phyloP scores from a whole-genome alignment of 805 yeast species.

The Lipomyces mesembrius region DNA sequence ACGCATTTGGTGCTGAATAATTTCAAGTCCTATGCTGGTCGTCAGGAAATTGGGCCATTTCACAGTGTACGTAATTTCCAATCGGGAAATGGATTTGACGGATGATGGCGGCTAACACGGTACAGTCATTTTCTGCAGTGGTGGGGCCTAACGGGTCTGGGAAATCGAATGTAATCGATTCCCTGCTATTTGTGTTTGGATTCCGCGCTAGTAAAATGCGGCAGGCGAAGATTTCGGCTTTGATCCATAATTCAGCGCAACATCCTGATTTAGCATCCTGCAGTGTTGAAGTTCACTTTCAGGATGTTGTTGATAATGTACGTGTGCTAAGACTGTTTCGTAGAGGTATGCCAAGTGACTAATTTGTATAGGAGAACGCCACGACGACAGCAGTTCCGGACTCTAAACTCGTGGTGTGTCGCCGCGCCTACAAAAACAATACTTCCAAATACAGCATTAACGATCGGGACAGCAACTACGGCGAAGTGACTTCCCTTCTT shows the following conservation, averaged over 20 bases:
- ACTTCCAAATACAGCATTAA: conserved; percentile 79
- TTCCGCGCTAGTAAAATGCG: conserved; percentile 96
- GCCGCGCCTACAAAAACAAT: conserved; percentile 79
- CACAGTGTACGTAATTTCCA: conserved; percentile 49
- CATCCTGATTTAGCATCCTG: conserved; percentile 71
- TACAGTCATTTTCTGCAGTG: conserved; percentile 87
- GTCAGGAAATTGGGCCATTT: conserved; percentile 92
- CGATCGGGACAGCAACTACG: conserved; percentile 68
- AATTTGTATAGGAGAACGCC: conserved; percentile 47
- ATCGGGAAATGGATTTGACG: not conserved
- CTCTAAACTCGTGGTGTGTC: conserved; percentile 68
- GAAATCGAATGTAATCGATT: conserved; percentile 95
- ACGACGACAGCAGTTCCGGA: conserved; percentile 55
- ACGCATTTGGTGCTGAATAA: conserved; percentile 73
- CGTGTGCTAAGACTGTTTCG: conserved; percentile 38
- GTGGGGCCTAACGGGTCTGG: conserved; percentile 99
- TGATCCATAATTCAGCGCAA: conserved; percentile 87
- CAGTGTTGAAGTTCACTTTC: conserved; percentile 88
- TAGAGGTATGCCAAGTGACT: not conserved
- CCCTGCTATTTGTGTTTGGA: conserved; percentile 94
- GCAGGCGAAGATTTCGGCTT: conserved; percentile 87
- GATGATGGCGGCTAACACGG: not conserved
- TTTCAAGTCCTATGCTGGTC: conserved; percentile 95
- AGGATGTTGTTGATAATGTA: conserved; percentile 65
- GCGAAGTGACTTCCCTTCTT: conserved; percentile 75